Evolutionary conservation across 2,329 filamentous ascomycete genomes (phyloP), one percentile per base, ranked within the genome.

Genomic region (Chaetomium olivaceum): DNA sequence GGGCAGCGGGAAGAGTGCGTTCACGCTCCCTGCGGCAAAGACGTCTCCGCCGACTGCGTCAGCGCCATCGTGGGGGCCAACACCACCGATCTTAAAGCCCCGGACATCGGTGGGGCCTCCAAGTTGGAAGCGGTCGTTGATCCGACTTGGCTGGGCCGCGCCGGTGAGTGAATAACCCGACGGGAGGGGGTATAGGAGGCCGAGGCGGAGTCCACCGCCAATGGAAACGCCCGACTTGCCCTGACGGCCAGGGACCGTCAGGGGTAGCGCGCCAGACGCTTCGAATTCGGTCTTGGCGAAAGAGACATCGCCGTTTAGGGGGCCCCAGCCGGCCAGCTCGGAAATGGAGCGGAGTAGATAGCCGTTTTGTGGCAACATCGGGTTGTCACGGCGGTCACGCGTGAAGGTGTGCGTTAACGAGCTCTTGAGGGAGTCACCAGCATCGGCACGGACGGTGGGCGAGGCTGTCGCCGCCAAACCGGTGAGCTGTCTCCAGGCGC

Each of bases 121-220:
- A 36, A 99, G 90, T 74, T 93, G 88, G 81, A 99, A 99, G 54
- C 95, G 92, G 77, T 99, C 95, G 75, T 96, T 97, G 73, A 98
- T 85, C 33, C 92, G 88, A 70, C 91, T 96, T 4, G 89, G 86
- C 27, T 85, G 82, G 0, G 89, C 84, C 23, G 80, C 80, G 58
- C 81, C 80, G 21, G 78, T 73, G 61, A 83, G 72, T 19, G 80
- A 77, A 71, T 83, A 86, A 7, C 87, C 87, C 8, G 90, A 80
- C 1, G 91, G 85, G 19, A 99, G 81, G 1, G 95, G 95, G 75
- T 90, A 96, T 9, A 99, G 82, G 58, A 97, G 76, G 43, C 95
- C 95, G 23, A 91, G 87, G 60, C 94, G 87, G 63, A 98, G 80
- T 16, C 93, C 91, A 19, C 87, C 91, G 3, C 91, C 94, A 63